Conservation (phyloP, 805 yeast genomes). For the Metschnikowia amazonensis region DNA sequence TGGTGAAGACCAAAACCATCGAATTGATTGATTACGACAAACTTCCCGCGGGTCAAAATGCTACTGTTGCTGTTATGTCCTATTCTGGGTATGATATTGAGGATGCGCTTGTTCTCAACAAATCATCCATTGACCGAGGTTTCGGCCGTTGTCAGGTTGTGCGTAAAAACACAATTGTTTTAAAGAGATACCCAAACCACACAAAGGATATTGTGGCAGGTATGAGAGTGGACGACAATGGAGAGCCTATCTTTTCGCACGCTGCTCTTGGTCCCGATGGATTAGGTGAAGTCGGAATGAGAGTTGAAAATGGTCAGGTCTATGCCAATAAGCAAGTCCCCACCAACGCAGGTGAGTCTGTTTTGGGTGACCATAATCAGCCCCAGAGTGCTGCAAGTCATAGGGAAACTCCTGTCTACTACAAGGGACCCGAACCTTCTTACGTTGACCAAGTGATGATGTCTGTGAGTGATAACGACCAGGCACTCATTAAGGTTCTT, state of each 20-base stretch:
- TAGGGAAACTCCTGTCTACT: conserved; percentile 86
- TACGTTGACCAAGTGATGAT: conserved; percentile 97
- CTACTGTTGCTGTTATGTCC: conserved; percentile 98
- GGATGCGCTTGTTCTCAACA: conserved; percentile 94
- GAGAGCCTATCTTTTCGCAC: conserved; percentile 83
- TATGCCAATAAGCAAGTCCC: conserved; percentile 94
- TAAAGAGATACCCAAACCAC: conserved; percentile 91
- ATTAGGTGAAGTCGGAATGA: conserved; percentile 91
- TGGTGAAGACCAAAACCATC: conserved; percentile 97
- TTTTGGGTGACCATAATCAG: conserved; percentile 39
- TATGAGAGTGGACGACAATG: conserved; percentile 79
- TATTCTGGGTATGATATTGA: conserved; percentile 99
- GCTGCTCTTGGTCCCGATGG: conserved; percentile 90
- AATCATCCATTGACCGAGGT: conserved; percentile 91
- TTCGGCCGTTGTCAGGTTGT: conserved; percentile 97
- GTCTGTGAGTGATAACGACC: conserved; percentile 93
- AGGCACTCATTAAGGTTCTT: conserved; percentile 86
- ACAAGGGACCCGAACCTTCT: conserved; percentile 93
- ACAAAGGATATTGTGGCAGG: conserved; percentile 90
- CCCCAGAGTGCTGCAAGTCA: conserved; percentile 51
- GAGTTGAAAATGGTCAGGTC: conserved; percentile 87
- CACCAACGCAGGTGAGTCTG: conserved; percentile 69
- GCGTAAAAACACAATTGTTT: conserved; percentile 81
- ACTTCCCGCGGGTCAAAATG: conserved; percentile 97
- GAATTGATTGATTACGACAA: conserved; percentile 94